These are phyloP conservation scores for Candida schatavii DNA, from an alignment of 805 yeast genomes.

Conservation along the genomic window DNA sequence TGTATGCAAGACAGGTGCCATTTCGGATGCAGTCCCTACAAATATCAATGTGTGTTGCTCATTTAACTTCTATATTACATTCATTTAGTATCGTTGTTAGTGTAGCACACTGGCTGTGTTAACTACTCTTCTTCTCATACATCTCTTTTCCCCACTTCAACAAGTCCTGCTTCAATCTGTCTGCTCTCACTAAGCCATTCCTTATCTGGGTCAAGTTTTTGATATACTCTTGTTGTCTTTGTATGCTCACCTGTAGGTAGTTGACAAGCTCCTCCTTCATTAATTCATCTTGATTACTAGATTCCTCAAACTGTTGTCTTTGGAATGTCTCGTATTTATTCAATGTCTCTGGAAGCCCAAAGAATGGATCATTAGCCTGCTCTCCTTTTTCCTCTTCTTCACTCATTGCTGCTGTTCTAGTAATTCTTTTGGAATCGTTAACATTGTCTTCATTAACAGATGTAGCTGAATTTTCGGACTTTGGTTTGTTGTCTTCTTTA, in stretches of 20 bases:
- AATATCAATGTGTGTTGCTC: too few species aligned
- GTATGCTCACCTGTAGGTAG: constrained; percentile 43
- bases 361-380: constrained; percentile 38
- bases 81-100: background rate
- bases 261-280: constrained; percentile 56
- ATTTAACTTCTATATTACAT: too few species aligned
- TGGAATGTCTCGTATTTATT: constrained; percentile 29
- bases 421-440: constrained; percentile 12
- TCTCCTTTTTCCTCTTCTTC: constrained; percentile 7
- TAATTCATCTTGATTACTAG: constrained; percentile 20
- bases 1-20: background rate
- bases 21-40: too few species aligned
- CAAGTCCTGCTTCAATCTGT: constrained; percentile 66
- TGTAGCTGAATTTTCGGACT: constrained; percentile 28
- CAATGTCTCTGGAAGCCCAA: constrained; percentile 55
- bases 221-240: constrained; percentile 73
- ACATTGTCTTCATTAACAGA: background rate
- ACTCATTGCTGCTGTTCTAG: constrained; percentile 28
- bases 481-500: constrained; percentile 11
- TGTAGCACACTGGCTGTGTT: too few species aligned
- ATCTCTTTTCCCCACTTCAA: constrained; percentile 85
- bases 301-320: constrained; percentile 17
- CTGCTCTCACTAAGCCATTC: constrained; percentile 74
- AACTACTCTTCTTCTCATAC: constrained; percentile 44
- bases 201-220: constrained; percentile 73